These are phyloP conservation scores for Verticillium alfalfae DNA, from an alignment of 2,329 filamentous ascomycete species.

Conservation along the genomic window DNA sequence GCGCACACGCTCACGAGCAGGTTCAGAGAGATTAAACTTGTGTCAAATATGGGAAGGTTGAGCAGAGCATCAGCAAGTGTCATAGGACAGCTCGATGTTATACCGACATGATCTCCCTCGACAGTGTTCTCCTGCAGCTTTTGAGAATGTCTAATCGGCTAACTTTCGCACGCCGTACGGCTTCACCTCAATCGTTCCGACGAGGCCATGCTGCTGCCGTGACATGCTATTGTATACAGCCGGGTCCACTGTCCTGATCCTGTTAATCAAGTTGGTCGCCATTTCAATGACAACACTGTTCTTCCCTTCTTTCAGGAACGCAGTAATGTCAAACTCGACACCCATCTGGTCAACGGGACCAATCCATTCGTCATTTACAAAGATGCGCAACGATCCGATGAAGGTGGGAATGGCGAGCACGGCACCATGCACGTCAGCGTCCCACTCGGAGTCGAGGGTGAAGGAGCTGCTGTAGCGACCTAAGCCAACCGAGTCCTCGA, in stretches of 20 bases:
- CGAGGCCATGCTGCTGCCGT: slow-evolving; percentile 5
- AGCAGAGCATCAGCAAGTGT: no score
- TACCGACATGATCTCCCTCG: no score
- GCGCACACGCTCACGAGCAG: no score
- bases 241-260: slow-evolving; percentile 1
- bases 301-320: slow-evolving; percentile 2
- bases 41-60: no score
- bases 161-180: slow-evolving; percentile 3
- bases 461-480: slow-evolving; percentile 8
- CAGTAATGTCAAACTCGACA: slow-evolving; percentile 4
- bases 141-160: not conserved
- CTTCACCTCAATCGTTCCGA: slow-evolving; percentile 1
- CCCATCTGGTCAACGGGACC: slow-evolving; percentile 6
- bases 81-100: no score
- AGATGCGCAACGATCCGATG: slow-evolving; percentile 8
- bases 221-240: not conserved
- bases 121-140: no score
- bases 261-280: slow-evolving; percentile 10
- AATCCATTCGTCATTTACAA: slow-evolving; percentile 6
- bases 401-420: slow-evolving; percentile 6
- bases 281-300: slow-evolving; percentile 8
- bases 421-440: slow-evolving; percentile 2
- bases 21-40: no score
- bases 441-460: not conserved
- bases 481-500: slow-evolving; percentile 5